phyloP scores from a whole-genome alignment of 1,139 yeast species.

The Hyphopichia buzzinii region DNA sequence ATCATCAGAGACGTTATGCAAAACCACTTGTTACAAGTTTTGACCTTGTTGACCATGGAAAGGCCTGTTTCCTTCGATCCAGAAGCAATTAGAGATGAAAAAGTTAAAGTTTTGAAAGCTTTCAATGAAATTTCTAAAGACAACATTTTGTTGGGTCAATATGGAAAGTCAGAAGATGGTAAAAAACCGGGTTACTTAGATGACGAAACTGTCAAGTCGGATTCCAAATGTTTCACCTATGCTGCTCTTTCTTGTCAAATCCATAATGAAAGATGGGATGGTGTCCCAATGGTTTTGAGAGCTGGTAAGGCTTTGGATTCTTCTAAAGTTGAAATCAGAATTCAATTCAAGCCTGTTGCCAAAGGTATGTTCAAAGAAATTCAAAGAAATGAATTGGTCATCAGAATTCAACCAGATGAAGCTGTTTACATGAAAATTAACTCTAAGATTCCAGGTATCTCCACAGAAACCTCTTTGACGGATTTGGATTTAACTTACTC shows the following conservation, averaged over 20 bases:
- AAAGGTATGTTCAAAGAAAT: slow-evolving; percentile 79
- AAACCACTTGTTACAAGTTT: slow-evolving; percentile 90
- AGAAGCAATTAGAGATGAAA: slow-evolving; percentile 93
- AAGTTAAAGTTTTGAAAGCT: slow-evolving; percentile 86
- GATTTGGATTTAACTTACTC: slow-evolving; percentile 89
- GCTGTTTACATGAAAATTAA: slow-evolving; percentile 90
- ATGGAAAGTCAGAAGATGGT: slow-evolving; percentile 81
- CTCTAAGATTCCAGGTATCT: slow-evolving; percentile 89
- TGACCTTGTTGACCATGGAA: slow-evolving; percentile 92
- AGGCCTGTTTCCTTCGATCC: slow-evolving; percentile 88
- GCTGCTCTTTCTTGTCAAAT: slow-evolving; percentile 82
- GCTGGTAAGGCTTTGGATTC: slow-evolving; percentile 96
- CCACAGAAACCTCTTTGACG: slow-evolving; percentile 76
- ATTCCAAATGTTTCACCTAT: slow-evolving; percentile 85
- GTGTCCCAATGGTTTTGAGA: slow-evolving; percentile 91
- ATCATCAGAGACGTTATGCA: slow-evolving; percentile 98
- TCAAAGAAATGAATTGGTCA: slow-evolving; percentile 89
- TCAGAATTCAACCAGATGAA: slow-evolving; percentile 92
- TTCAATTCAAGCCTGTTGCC: slow-evolving; percentile 86
- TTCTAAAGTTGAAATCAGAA: slow-evolving; percentile 89
- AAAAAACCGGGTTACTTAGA: slow-evolving; percentile 86
- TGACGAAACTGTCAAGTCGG: slow-evolving; percentile 83
- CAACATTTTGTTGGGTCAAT: slow-evolving; percentile 85
- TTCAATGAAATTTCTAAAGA: slow-evolving; percentile 64
- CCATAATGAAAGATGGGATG: slow-evolving; percentile 95